Base-by-base conservation (phyloP, 2,329 filamentous ascomycete genomes). In the Pseudocercospora crystallina region DNA sequence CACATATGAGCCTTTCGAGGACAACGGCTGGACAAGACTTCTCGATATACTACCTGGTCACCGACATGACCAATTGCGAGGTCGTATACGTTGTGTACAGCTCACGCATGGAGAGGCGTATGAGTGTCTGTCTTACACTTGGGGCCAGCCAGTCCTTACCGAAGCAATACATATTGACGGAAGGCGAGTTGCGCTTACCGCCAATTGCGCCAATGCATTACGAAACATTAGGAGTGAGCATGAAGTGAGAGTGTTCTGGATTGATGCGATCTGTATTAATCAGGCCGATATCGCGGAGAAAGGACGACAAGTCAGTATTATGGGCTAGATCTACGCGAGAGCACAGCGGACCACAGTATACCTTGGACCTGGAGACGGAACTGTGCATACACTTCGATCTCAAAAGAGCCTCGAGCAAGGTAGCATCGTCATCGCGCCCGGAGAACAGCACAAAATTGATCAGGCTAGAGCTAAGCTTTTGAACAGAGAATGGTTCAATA, bases 201-300 rank as follows among this genome's bases (percentile, higher is more conserved):
- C 33, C 29, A 46, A 46, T 13, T 46, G 43, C n/a, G 31, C 31
- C 3, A 37, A 38, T 29, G 43, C 43, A 2, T 8, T 46, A 8
- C 34, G 33, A 2, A 26, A 38, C 12, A 13, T 46, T 7, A 30
- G 43, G 3, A 33, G 34, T 20, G 2, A 14, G 20, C 13, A 35
- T 8, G 7, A 3, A 11, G 15, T 12, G 9, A n/a, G 46, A 26
- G 13, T 32, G 3, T 5, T 45, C 13, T 45, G 42, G 42, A 45
- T 45, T 8, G 42, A 45, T 36, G 42, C 42, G 2, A 36, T 45
- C 9, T 45, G 42, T 26, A 36, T 45, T 26, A 45, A 45, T 33
- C 42, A 45, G 14, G 32, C 11, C 12, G 38, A 49, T 8, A 20
- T 29, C 9, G 31, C 26, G 3, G 46, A 49, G 46, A 36, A 43